Percentiles rank a stretch among this genome's conserved stretches.
These are phyloP conservation scores for Botrytis squamosa DNA, from an alignment of 2,329 filamentous ascomycete genomes.

Conservation along the genomic window DNA sequence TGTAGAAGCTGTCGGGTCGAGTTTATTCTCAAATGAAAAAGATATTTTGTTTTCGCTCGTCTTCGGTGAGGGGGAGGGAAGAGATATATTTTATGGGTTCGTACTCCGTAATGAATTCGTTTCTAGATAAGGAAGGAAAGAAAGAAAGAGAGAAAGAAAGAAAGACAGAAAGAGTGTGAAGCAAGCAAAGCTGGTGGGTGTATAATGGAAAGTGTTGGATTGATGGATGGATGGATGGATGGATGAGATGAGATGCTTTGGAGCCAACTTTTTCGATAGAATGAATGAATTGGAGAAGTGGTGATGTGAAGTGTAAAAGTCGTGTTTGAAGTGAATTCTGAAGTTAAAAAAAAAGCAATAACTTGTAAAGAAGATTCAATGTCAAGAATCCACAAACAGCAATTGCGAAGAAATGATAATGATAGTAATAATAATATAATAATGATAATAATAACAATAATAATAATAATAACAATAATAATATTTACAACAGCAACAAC, in stretches of 20 bases:
- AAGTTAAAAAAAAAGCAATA: not conserved
- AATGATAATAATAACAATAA: not conserved
- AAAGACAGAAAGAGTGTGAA: not conserved
- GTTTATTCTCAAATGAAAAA: not conserved
- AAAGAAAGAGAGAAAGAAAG: not conserved
- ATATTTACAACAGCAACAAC: not conserved
- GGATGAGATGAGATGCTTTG: not conserved
- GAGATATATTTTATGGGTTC: not conserved
- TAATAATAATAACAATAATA: not conserved
- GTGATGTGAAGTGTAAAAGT: not conserved
- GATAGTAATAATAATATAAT: not conserved
- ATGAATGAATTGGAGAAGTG: not conserved
- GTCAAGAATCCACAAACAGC: not conserved
- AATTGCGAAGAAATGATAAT: not conserved
- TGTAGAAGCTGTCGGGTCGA: conserved; percentile 10
- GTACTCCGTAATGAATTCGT: not conserved
- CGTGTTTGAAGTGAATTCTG: not conserved
- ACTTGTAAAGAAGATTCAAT: not conserved
- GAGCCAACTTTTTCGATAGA: not conserved
- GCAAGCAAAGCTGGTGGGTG: not conserved
- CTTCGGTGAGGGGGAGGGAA: too few relatives aligned
- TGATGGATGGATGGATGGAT: not conserved
- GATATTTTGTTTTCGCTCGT: not conserved
- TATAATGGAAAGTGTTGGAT: not conserved
- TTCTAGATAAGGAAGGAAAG: not conserved